Evolutionary conservation across 139 green algal genomes (phyloP).

Genomic region (Ettlia oleoabundans): DNA sequence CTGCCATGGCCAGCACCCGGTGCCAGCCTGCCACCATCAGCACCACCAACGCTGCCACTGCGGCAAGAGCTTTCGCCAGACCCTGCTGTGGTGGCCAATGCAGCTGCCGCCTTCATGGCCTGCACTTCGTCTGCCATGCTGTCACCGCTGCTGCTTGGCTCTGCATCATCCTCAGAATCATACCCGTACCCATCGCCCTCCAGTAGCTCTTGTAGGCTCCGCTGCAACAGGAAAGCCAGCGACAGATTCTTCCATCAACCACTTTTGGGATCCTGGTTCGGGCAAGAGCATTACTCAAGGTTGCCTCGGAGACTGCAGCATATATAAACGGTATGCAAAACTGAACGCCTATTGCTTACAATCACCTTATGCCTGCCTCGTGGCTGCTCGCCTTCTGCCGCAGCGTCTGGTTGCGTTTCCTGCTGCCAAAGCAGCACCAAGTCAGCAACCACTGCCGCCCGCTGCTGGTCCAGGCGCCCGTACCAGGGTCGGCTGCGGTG

Average conservation of each 20-base stretch:
- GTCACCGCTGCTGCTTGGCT: background rate
- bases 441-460: conserved; percentile 8
- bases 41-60: no score
- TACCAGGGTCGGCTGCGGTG: background rate
- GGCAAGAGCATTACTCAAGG: no score
- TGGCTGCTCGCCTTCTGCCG: background rate
- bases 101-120: background rate
- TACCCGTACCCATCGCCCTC: no score
- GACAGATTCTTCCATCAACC: no score
- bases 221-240: background rate
- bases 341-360: no score
- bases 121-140: background rate
- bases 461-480: conserved; percentile 20
- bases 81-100: background rate
- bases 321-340: no score
- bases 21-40: no score
- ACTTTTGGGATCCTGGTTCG: no score
- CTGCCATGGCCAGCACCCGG: no score
- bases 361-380: no score
- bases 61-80: background rate
- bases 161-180: background rate
- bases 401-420: background rate
- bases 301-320: no score
- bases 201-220: background rate
- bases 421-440: conserved; percentile 2